Percentiles rank a stretch among this genome's conserved stretches.
phyloP scores from a whole-genome alignment of 2,329 filamentous ascomycete genomes.

The Mycosphaerella sp. region DNA sequence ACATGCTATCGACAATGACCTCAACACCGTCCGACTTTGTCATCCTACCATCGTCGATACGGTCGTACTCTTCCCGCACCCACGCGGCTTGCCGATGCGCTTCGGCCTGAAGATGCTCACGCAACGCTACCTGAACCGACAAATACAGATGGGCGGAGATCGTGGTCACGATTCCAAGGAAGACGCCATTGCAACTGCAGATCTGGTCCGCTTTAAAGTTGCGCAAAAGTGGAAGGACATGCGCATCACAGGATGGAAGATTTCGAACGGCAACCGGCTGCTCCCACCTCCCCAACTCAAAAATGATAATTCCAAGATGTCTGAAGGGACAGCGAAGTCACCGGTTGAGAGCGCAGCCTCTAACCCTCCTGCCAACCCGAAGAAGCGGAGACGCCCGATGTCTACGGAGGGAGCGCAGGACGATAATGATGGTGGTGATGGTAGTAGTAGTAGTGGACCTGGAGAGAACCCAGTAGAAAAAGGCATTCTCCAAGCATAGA shows the following conservation, averaged over 20 bases:
- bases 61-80: slow-evolving; percentile 74
- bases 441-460: neutral
- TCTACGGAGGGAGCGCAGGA: slow-evolving; percentile 14
- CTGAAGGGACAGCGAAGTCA: slow-evolving; percentile 1
- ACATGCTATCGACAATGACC: slow-evolving; percentile 91
- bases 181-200: slow-evolving; percentile 82
- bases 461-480: neutral
- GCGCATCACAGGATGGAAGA: slow-evolving; percentile 60
- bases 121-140: slow-evolving; percentile 60
- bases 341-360: slow-evolving; percentile 4
- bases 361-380: neutral
- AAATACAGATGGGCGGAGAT: slow-evolving; percentile 67
- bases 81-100: slow-evolving; percentile 67
- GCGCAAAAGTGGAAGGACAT: slow-evolving; percentile 63
- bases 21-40: slow-evolving; percentile 77
- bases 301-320: neutral
- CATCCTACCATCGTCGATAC: slow-evolving; percentile 85
- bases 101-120: slow-evolving; percentile 71
- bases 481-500: neutral
- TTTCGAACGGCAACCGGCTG: slow-evolving; percentile 46
- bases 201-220: slow-evolving; percentile 69
- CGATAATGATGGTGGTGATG: neutral
- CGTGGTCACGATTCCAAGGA: slow-evolving; percentile 85
- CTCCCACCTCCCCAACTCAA: slow-evolving; percentile 13
- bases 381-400: slow-evolving; percentile 15